Evolutionary conservation across 257 asterid species (phyloP).

Genomic region (Coffea canephora): DNA sequence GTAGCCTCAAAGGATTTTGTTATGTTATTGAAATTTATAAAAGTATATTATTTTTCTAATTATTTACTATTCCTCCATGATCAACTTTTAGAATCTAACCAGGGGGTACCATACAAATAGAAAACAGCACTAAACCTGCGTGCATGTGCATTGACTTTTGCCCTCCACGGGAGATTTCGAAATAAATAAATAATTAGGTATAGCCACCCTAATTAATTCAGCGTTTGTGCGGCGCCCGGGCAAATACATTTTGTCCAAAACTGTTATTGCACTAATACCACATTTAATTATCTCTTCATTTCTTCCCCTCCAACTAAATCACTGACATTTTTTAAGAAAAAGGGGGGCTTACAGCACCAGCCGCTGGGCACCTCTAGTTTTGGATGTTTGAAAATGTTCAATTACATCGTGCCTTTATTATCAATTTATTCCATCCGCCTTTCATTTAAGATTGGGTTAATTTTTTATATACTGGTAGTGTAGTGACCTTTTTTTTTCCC

Average conservation of each 20-base stretch:
- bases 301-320: neutral
- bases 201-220: slow-evolving; percentile 4
- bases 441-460: no score
- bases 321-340: neutral
- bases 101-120: neutral
- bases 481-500: no score
- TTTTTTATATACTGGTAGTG: no score
- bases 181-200: neutral
- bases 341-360: neutral
- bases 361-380: neutral
- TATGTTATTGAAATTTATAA: no score
- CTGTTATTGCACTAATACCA: neutral
- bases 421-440: neutral
- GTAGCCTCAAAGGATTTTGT: no score
- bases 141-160: neutral
- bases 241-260: neutral
- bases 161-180: neutral
- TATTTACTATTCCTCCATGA: no score
- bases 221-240: neutral
- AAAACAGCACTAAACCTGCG: no score
- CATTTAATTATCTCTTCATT: neutral
- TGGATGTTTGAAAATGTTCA: neutral
- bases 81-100: no score
- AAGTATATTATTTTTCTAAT: no score
- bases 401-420: neutral